Percentiles rank a stretch among this genome's conserved stretches.
phyloP scores from a whole-genome alignment of 2,329 filamentous ascomycete species.

The Coniochaeta hoffmannii region DNA sequence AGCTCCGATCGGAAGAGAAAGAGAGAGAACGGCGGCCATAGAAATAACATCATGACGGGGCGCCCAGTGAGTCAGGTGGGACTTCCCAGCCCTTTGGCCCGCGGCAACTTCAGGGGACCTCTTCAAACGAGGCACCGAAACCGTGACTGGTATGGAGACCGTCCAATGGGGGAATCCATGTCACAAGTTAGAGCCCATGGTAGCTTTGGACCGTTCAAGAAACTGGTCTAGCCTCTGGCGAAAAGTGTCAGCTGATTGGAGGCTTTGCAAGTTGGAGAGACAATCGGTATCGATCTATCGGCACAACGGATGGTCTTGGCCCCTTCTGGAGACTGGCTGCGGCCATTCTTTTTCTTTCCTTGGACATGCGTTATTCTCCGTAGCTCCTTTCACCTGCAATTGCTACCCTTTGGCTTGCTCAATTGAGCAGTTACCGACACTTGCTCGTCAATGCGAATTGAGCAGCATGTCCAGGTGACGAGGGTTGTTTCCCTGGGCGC shows the following conservation, averaged over 20 bases:
- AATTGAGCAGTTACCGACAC: neutral
- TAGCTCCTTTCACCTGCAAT: neutral
- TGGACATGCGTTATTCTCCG: neutral
- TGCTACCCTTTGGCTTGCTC: neutral
- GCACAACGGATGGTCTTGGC: neutral
- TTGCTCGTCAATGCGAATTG: neutral
- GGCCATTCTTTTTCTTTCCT: neutral
- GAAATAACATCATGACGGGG: slow-evolving; percentile 1
- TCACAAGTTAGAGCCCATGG: neutral
- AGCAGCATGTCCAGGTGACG: neutral
- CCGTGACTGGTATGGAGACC: neutral
- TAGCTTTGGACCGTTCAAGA: neutral
- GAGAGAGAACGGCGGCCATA: neutral
- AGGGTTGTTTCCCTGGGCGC: neutral
- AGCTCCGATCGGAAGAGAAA: neutral
- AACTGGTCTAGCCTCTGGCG: neutral
- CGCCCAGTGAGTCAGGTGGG: slow-evolving; percentile 1
- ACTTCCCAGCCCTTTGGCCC: neutral
- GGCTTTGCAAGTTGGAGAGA: neutral
- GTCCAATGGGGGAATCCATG: neutral
- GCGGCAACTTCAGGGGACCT: neutral
- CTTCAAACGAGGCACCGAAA: neutral
- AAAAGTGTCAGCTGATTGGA: neutral
- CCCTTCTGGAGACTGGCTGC: neutral
- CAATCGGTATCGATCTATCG: neutral